These are phyloP conservation scores for Alternaria atra DNA, from an alignment of 2,329 filamentous ascomycete genomes.

Conservation along the genomic window DNA sequence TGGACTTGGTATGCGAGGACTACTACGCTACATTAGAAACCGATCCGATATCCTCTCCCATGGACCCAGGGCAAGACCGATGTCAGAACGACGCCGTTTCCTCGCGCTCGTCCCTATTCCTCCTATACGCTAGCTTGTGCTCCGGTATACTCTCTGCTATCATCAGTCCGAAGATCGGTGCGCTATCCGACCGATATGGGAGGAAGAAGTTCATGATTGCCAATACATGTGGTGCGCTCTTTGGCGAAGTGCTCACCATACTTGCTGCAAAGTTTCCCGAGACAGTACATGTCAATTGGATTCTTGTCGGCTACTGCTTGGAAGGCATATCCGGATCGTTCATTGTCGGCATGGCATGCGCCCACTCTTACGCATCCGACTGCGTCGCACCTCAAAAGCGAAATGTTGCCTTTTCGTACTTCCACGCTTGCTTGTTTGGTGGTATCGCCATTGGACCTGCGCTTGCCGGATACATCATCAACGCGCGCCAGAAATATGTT, in stretches of 20 bases:
- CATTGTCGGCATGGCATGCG: slow-evolving; percentile 79
- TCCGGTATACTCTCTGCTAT: slow-evolving; percentile 81
- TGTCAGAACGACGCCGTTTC: slow-evolving; percentile 84
- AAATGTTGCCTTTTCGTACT: slow-evolving; percentile 85
- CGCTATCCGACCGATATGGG: slow-evolving; percentile 86
- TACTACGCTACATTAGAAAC: slow-evolving; percentile 72
- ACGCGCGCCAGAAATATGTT: slow-evolving; percentile 51
- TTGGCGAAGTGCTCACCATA: slow-evolving; percentile 79
- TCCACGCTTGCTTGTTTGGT: slow-evolving; percentile 86
- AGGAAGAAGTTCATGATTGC: slow-evolving; percentile 77
- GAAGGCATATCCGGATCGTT: slow-evolving; percentile 92
- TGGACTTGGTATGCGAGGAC: slow-evolving; percentile 81
- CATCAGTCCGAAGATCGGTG: slow-evolving; percentile 81
- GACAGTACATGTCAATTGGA: slow-evolving; percentile 75
- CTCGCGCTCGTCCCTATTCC: slow-evolving; percentile 78
- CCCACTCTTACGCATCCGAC: slow-evolving; percentile 88
- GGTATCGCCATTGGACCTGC: slow-evolving; percentile 91
- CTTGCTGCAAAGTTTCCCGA: slow-evolving; percentile 79
- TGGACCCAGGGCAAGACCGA: slow-evolving; percentile 62
- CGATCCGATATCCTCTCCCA: slow-evolving; percentile 50
- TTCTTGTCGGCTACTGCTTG: slow-evolving; percentile 77
- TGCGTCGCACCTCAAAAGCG: slow-evolving; percentile 83
- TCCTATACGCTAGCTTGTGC: slow-evolving; percentile 76
- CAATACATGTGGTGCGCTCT: slow-evolving; percentile 76
- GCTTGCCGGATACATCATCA: slow-evolving; percentile 80